Conservation (phyloP, 352 stramenopile genomes). For the Pythium monospermum region DNA sequence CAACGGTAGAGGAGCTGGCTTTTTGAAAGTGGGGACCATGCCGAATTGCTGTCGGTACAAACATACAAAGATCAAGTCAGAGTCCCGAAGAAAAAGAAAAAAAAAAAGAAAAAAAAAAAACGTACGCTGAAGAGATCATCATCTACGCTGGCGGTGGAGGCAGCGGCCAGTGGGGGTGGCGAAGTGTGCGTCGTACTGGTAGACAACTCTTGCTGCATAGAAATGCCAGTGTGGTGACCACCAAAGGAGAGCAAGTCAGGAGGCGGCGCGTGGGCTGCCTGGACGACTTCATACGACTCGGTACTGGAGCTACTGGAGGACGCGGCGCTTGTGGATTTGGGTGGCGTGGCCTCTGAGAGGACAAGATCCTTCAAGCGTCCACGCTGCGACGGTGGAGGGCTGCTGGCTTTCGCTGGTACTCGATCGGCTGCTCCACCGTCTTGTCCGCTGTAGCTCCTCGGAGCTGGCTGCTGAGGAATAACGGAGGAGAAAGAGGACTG, state of each 20-base stretch:
- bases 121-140: conserved; percentile 82
- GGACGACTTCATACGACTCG: conserved; percentile 56
- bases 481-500: conserved; percentile 24
- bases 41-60: conserved; percentile 63
- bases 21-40: conserved; percentile 78
- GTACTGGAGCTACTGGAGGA: conserved; percentile 60
- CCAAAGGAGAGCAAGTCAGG: conserved; percentile 24
- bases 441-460: background rate
- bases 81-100: background rate
- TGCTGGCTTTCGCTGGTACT: conserved; percentile 21
- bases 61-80: background rate
- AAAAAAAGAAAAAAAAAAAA: conserved; percentile 1
- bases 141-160: conserved; percentile 23
- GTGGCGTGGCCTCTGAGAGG: conserved; percentile 9
- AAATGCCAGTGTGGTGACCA: too few species aligned
- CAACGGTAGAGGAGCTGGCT: conserved; percentile 26
- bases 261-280: conserved; percentile 14
- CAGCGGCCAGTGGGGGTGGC: conserved; percentile 1
- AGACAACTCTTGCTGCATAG: too few species aligned
- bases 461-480: conserved; percentile 14
- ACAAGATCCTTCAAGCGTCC: conserved; percentile 31
- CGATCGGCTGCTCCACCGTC: conserved; percentile 4
- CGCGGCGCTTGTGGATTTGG: conserved; percentile 29
- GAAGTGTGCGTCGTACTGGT: background rate
- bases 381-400: conserved; percentile 16